phyloP scores from a whole-genome alignment of 495 filamentous ascomycete species.

The Podospora anserina region DNA sequence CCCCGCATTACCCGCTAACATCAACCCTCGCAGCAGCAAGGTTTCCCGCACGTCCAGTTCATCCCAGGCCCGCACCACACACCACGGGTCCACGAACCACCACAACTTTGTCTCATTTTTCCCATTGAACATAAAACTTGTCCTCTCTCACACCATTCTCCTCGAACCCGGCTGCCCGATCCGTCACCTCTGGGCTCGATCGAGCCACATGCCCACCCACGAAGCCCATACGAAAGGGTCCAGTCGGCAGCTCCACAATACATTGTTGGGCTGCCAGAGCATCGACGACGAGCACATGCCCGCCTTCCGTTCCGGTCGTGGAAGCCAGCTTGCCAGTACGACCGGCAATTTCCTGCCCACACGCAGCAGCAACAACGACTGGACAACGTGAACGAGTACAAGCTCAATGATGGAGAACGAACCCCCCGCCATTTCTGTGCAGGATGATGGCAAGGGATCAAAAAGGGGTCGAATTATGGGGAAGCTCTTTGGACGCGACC shows the following conservation, averaged over 20 bases:
- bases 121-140: not conserved
- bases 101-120: conserved; percentile 6
- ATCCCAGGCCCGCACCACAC: not conserved
- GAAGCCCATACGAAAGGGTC: conserved; percentile 16
- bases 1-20: conserved; percentile 16
- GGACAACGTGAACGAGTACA: not conserved
- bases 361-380: conserved; percentile 9
- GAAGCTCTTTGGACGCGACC: conserved; percentile 44
- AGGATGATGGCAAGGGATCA: conserved; percentile 36
- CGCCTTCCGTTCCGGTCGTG: conserved; percentile 15
- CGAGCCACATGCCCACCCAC: conserved; percentile 19
- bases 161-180: conserved; percentile 13
- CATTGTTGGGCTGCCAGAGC: conserved; percentile 22
- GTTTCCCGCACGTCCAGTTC: conserved; percentile 2
- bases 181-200: conserved; percentile 7
- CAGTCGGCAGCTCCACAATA: conserved; percentile 21
- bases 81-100: not conserved
- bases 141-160: not conserved
- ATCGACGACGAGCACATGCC: conserved; percentile 17
- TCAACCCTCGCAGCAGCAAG: not conserved
- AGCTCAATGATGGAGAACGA: conserved; percentile 46
- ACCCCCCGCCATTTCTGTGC: conserved; percentile 29
- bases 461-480: conserved; percentile 49
- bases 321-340: not conserved
- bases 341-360: not conserved